Conservation (phyloP, 192 early-diverging fungal species). For the Geosiphon pyriformis region DNA sequence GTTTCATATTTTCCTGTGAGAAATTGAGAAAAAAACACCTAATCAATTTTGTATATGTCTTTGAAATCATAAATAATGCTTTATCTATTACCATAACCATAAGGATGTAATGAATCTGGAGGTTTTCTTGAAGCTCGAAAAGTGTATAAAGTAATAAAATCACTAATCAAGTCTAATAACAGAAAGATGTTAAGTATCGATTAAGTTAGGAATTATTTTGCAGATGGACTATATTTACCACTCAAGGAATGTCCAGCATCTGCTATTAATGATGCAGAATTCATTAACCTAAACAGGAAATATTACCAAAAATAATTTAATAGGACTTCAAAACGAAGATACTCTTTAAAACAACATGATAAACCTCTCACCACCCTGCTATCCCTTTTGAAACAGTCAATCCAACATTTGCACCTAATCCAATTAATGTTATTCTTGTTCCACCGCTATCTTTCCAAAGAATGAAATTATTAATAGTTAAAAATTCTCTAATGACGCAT, state of each 20-base stretch:
- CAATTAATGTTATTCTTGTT: slow-evolving; percentile 62
- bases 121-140: slow-evolving; percentile 62
- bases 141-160: slow-evolving; percentile 76
- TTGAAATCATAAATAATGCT: neutral
- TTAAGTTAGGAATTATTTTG: neutral
- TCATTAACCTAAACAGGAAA: slow-evolving; percentile 42
- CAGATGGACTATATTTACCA: slow-evolving; percentile 30
- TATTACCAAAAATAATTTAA: neutral
- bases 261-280: slow-evolving; percentile 72
- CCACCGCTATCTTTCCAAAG: slow-evolving; percentile 42
- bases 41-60: neutral
- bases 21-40: slow-evolving; percentile 7
- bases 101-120: slow-evolving; percentile 60
- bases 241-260: slow-evolving; percentile 76
- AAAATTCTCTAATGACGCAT: no score
- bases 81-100: slow-evolving; percentile 61
- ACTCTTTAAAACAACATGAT: no score
- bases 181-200: neutral
- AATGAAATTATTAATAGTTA: no score
- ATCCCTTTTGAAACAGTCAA: slow-evolving; percentile 57
- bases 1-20: slow-evolving; percentile 54
- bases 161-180: slow-evolving; percentile 55
- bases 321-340: neutral
- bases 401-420: slow-evolving; percentile 58
- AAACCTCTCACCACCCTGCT: slow-evolving; percentile 48